These are phyloP conservation scores for Jatropha multifida DNA, from an alignment of 441 rosid genomes.

Conservation along the genomic window DNA sequence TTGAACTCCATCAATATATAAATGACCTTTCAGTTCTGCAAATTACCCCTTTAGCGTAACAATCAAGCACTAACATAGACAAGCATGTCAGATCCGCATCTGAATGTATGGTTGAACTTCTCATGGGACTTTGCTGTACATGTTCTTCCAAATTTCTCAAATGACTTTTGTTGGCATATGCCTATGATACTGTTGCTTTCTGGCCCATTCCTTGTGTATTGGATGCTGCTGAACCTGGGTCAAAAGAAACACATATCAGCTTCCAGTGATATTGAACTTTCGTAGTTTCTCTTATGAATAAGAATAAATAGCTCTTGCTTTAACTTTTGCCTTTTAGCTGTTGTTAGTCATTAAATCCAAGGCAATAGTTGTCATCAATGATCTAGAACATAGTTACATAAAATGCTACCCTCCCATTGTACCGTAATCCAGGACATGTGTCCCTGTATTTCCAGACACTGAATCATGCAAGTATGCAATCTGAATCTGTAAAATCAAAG, in stretches of 20 bases:
- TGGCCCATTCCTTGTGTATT: not conserved
- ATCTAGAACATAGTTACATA: too few relatives aligned
- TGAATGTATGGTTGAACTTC: not conserved
- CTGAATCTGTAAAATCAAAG: too few relatives aligned
- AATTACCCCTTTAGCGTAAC: not conserved
- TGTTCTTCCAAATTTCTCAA: not conserved
- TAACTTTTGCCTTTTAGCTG: not conserved
- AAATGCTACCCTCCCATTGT: too few relatives aligned
- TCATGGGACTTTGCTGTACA: not conserved
- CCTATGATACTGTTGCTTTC: not conserved
- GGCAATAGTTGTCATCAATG: not conserved
- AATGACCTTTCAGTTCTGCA: not conserved
- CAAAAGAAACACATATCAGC: not conserved
- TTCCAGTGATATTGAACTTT: not conserved
- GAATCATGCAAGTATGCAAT: too few relatives aligned
- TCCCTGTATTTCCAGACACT: too few relatives aligned
- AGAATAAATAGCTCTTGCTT: too few relatives aligned
- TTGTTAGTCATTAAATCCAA: not conserved
- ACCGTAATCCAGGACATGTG: too few relatives aligned
- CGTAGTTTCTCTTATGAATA: too few relatives aligned
- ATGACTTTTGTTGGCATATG: not conserved
- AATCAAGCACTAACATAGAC: not conserved
- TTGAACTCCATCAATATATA: not conserved
- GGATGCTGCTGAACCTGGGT: not conserved
- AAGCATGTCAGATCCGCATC: not conserved